Base-by-base conservation (phyloP, 257 asterid genomes). In the Paraleonurus japonicus region DNA sequence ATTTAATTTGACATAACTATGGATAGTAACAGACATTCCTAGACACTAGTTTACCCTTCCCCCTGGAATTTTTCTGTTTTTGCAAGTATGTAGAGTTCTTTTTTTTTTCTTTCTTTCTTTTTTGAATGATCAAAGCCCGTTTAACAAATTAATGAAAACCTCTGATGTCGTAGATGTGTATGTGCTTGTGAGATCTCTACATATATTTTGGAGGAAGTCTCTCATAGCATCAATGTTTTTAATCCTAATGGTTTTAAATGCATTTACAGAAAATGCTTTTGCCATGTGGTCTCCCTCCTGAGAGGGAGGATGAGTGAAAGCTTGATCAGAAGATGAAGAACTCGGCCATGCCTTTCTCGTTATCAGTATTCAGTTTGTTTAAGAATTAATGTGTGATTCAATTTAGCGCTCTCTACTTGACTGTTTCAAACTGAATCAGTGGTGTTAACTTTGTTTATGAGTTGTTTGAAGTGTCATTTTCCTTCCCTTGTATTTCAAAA, bases 221-320 rank as follows among this genome's bases (percentile, higher is more conserved):
- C 47, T 47, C 28, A 5, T 48, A 24, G 16, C 26, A 7, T 22
- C 4, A 7, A 30, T 22, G 55, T 57, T 45, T 23, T 69, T 72
- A 35, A 72, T 68, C 55, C 23, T 61, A 26, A 22, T 26, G 26
- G 45, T 55, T 17, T 55, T 67, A 8, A 9, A 53, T 62, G 61
- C 10, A 3, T 53, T 4, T 83, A 88, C 94, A 93, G 97, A 93
- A 93, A 93, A 93, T 93, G 96, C 88, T 93, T 61, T 76, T 87
- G 84, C 98, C 97, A 5, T 90, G 97, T 75, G 97, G 98, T 16
- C 85, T 87, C 69, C 96, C 97, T 67, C 98, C 98, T 0, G 97
- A 93, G 85, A 90, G 96, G 83, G 98, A 90, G 67, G 97, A 93
- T 27, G 97, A 93, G 0, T 85, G 51, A 43, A 43, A 13, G 4